Percentiles rank a stretch among this genome's conserved stretches.
Evolutionary conservation across 2,329 filamentous ascomycete genomes (phyloP).

Genomic region (Fusarium burgessii): DNA sequence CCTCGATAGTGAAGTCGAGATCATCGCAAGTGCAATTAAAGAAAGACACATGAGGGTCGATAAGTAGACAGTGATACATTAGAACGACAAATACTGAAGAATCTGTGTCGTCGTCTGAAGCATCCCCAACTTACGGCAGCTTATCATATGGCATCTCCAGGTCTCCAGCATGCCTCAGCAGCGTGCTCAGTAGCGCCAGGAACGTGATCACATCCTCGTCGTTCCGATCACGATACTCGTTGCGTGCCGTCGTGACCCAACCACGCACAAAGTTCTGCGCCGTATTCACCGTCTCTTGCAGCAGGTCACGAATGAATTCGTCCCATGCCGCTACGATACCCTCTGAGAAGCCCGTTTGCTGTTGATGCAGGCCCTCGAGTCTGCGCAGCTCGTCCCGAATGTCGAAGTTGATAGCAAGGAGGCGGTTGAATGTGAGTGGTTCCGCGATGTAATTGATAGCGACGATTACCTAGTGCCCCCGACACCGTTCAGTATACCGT

Average conservation of each 20-base stretch:
- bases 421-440: slow-evolving; percentile 4
- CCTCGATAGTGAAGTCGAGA: neutral
- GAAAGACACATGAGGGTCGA: neutral
- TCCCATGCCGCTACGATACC: slow-evolving; percentile 16
- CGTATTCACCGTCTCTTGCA: slow-evolving; percentile 5
- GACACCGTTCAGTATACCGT: neutral
- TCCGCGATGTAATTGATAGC: slow-evolving; percentile 14
- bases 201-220: slow-evolving; percentile 45
- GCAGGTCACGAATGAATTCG: slow-evolving; percentile 14
- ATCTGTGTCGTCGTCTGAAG: neutral
- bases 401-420: slow-evolving; percentile 14
- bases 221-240: slow-evolving; percentile 51
- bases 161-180: slow-evolving; percentile 1
- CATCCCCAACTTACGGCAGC: neutral
- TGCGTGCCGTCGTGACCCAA: slow-evolving; percentile 14
- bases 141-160: neutral
- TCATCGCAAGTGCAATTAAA: neutral
- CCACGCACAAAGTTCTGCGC: slow-evolving; percentile 3
- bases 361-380: slow-evolving; percentile 3
- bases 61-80: neutral
- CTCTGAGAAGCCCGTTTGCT: slow-evolving; percentile 5
- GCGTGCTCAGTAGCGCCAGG: slow-evolving; percentile 9
- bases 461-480: slow-evolving; percentile 3
- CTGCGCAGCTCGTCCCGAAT: slow-evolving; percentile 12
- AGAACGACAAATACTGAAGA: neutral